Evolutionary conservation across 2,329 filamentous ascomycete species (phyloP).

Genomic region (Penicillium sp.): DNA sequence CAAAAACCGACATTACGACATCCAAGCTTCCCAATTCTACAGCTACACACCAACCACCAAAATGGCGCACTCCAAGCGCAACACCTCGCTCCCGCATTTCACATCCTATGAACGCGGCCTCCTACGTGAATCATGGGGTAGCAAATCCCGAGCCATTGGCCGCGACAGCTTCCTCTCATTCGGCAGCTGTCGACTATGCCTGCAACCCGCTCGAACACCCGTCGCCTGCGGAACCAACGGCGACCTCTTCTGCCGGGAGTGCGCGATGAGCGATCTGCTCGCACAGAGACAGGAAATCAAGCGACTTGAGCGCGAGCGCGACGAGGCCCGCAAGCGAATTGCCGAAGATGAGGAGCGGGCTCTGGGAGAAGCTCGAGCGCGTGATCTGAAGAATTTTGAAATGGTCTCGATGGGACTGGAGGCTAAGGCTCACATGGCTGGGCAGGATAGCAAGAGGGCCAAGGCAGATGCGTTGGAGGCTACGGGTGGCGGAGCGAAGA

Average conservation of each 20-base stretch:
- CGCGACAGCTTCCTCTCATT: constrained; percentile 93
- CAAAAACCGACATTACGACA: constrained; percentile 4
- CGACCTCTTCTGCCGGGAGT: constrained; percentile 94
- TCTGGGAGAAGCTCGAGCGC: constrained; percentile 69
- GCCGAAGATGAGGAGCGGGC: constrained; percentile 61
- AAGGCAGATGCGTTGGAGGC: constrained; percentile 7
- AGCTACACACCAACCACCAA: constrained; percentile 2
- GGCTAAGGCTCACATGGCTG: constrained; percentile 16
- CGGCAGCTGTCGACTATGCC: constrained; percentile 83
- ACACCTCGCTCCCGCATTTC: constrained; percentile 90
- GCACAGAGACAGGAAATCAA: constrained; percentile 91
- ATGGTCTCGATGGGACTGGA: constrained; percentile 71
- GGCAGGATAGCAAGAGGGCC: constrained; percentile 5
- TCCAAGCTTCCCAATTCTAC: constrained; percentile 3
- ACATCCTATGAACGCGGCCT: constrained; percentile 86
- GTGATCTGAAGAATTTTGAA: constrained; percentile 81
- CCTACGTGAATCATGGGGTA: constrained; percentile 79
- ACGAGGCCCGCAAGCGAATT: constrained; percentile 63
- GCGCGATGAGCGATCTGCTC: constrained; percentile 86
- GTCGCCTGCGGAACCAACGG: constrained; percentile 77
- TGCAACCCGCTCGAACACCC: constrained; percentile 77
- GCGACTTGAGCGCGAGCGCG: constrained; percentile 68
- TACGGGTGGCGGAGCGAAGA: constrained; percentile 15
- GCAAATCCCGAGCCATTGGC: constrained; percentile 77
- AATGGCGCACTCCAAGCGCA: constrained; percentile 68